Base-by-base conservation (phyloP, 2,329 filamentous ascomycete species). In the Orbilia quercus region DNA sequence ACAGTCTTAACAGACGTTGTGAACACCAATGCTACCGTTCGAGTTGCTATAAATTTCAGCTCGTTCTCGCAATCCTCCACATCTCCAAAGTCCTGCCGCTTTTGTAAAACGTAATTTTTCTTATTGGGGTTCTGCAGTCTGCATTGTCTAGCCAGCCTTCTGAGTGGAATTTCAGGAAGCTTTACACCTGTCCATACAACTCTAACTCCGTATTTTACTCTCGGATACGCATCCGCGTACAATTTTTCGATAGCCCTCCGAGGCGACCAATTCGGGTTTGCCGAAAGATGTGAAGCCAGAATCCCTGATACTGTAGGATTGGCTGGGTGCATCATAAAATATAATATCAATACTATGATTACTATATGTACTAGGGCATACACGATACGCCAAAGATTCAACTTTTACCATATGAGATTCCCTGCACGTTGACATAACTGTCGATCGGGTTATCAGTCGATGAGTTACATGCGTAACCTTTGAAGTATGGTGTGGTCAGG, bases 1-100 rank as follows among this genome's bases (percentile, higher is more conserved):
- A 31, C 28, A 9, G 28, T 31, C 28, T 31, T 31, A 9, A 31
- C 9, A 9, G 28, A 31, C 9, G 28, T 31, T 9, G 9, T 31
- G 9, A 31, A 31, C 9, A 31, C 28, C 28, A 31, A 31, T 5
- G 5, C 28, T 16, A 34, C 48, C 2, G 48, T 51, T 16, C 23
- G 25, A 2, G 48, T 51, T 16, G 28, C 14, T n/a, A 36, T 36
- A 51, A 16, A 51, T 9, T 42, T 16, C 3, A 42, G 12, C 25
- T 48, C 40, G 4, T 59, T 16, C 12, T 47, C 40, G 18, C 55
- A 47, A 16, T 59, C 40, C 14, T 47, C 38, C 20, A 18, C 14
- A 7, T 47, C 42, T 6, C 50, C 23, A 48, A 11, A 18, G 23
- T 28, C 34, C 22, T 63, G 31, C 22, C 34, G 42, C 42, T 12